Percentiles rank a stretch among this genome's conserved stretches.
Conservation (phyloP, 1,284 basidiomycete genomes). For the Apiotrichum akiyoshidainum region DNA sequence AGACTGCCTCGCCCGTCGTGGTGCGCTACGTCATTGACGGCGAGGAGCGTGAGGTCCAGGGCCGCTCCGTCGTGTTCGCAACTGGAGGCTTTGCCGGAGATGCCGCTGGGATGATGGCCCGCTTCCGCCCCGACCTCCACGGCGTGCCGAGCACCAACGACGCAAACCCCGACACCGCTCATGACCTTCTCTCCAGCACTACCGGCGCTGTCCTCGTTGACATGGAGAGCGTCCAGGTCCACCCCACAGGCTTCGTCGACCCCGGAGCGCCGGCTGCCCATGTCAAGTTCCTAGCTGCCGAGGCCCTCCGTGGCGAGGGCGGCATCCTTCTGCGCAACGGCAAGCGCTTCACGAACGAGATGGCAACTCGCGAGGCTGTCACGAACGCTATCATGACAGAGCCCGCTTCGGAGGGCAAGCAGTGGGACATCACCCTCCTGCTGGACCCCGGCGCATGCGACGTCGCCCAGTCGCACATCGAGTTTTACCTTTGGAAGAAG, state of each 20-base stretch:
- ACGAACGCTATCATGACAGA: not conserved
- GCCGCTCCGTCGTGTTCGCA: constrained; percentile 12
- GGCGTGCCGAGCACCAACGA: constrained; percentile 19
- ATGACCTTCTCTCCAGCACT: not conserved
- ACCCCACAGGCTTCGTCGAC: constrained; percentile 15
- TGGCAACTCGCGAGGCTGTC: not conserved
- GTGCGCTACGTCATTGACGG: not conserved
- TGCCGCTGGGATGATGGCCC: constrained; percentile 6
- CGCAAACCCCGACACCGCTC: constrained; percentile 6
- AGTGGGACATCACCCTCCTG: constrained; percentile 15
- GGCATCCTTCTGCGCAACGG: constrained; percentile 11
- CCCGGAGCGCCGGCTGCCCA: not conserved
- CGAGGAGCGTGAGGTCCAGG: not conserved
- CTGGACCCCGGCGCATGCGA: constrained; percentile 16
- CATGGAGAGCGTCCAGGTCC: constrained; percentile 22
- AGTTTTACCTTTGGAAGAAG: constrained; percentile 19
- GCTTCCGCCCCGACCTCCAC: constrained; percentile 13
- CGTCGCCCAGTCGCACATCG: constrained; percentile 10
- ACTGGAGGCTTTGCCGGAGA: constrained; percentile 20
- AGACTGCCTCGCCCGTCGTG: not conserved
- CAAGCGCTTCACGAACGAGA: constrained; percentile 6
- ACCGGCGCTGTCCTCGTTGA: constrained; percentile 11
- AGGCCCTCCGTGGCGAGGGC: constrained; percentile 14
- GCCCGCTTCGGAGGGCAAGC: not conserved
- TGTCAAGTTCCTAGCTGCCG: constrained; percentile 16